Evolutionary conservation across 768 basidiomycete species (phyloP).

Genomic region (Trametes villosa): DNA sequence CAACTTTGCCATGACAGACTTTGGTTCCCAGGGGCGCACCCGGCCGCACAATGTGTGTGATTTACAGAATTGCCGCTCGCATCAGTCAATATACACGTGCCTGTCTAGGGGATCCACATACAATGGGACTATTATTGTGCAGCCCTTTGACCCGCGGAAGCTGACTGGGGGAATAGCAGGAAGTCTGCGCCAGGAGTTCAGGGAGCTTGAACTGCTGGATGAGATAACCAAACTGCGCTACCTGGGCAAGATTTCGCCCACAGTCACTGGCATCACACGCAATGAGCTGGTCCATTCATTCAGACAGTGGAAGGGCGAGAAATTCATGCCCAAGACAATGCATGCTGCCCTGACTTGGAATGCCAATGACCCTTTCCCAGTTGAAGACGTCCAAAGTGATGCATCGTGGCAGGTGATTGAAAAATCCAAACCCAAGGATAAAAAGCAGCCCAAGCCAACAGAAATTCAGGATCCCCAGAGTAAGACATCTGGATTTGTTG

Average conservation of each 20-base stretch:
- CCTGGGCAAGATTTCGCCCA: no score
- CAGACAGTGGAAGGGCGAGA: no score
- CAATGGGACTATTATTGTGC: conserved; percentile 27
- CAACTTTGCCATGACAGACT: conserved; percentile 36
- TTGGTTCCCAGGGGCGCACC: conserved; percentile 28
- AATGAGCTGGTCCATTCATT: no score
- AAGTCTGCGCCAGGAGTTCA: conserved; percentile 26
- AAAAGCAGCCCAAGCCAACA: no score
- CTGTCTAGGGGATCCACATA: conserved; percentile 24
- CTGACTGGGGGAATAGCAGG: conserved; percentile 19
- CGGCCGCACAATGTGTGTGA: conserved; percentile 8
- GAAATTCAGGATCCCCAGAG: not conserved
- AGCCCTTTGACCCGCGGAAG: conserved; percentile 18
- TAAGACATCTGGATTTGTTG: not conserved
- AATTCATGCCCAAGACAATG: no score
- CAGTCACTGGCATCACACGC: no score
- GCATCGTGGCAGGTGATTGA: no score
- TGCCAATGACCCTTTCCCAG: no score
- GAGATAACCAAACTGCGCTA: no score
- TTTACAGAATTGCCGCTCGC: conserved; percentile 16
- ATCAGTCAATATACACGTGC: conserved; percentile 30
- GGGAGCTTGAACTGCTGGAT: conserved; percentile 41
- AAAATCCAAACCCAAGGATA: no score
- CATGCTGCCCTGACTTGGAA: no score
- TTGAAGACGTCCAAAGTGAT: no score